Conservation (phyloP, 2,329 filamentous ascomycete genomes). For the Colletotrichum godetiae region DNA sequence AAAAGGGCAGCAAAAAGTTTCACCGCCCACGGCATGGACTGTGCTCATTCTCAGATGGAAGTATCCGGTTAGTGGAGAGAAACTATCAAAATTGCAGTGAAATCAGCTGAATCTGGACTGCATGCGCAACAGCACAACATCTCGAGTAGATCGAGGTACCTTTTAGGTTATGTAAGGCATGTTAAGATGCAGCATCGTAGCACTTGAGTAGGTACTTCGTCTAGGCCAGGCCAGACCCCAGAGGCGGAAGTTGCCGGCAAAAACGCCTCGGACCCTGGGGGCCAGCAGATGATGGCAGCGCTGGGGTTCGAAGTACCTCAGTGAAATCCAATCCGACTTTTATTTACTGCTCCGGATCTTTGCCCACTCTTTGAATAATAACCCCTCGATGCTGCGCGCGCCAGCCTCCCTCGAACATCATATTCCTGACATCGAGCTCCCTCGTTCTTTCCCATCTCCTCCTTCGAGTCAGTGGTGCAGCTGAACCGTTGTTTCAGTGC, state of each 20-base stretch:
- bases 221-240: constrained; percentile 1
- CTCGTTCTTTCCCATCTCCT: constrained; percentile 22
- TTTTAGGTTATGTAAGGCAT: background rate
- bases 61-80: background rate
- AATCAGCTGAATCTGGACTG: constrained; percentile 3
- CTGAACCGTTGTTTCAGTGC: constrained; percentile 32
- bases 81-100: constrained; percentile 1
- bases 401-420: constrained; percentile 26
- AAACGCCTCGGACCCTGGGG: constrained; percentile 23
- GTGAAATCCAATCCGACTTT: constrained; percentile 34
- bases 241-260: constrained; percentile 32
- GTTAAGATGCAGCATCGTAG: background rate
- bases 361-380: constrained; percentile 31
- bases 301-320: constrained; percentile 15
- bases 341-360: constrained; percentile 34
- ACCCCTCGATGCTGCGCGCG: constrained; percentile 32
- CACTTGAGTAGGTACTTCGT: background rate
- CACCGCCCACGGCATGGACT: constrained; percentile 15
- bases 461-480: constrained; percentile 25
- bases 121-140: background rate
- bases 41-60: background rate
- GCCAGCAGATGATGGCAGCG: constrained; percentile 17
- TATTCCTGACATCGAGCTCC: constrained; percentile 19
- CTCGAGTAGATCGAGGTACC: background rate
- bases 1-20: background rate